Base-by-base conservation (phyloP, 2,329 filamentous ascomycete species). In the Claviceps cyperi region DNA sequence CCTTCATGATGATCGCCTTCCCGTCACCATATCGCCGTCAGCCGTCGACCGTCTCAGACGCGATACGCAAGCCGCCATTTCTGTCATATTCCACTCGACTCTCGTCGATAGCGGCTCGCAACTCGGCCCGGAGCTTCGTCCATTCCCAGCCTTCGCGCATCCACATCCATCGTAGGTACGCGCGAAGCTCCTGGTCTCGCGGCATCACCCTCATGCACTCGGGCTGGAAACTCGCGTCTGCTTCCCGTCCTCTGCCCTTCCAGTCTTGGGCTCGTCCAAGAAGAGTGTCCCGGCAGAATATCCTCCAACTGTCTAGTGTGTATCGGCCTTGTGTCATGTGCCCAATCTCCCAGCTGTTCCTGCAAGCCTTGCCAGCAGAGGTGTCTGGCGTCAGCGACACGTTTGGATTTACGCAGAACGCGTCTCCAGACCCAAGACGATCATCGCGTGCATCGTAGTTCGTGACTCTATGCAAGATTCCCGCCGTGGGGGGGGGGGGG, bases 121-220 rank as follows among this genome's bases (percentile, higher is more conserved):
- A 62, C 44, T 76, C 73, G 24, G 69, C 69, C 2, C 69, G 60
- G 8, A 84, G 69, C 24, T 75, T 65, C 24, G 69, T 68, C 53
- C 88, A 95, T 40, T 81, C 72, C 76, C 81, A 91, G 0, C 88
- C 87, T 59, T 94, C 86, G 44, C 82, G 80, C 68, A 92, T 77
- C 89, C 90, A 95, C 79, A 89, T 86, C 89, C 90, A 96, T 39
- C 83, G 76, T 59, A 96, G 66, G 66, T 81, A 95, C 0, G 87
- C 88, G 43, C 86, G 75, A n/a, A 96, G 69, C 64, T 96, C 90
- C 66, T 95, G 96, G 64, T 96, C 90, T 43, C 74, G 69, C 0
- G 90, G 88, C 46, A 84, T 62, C 1, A 95, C 88, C 3, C 86
- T 77, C 75, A 89, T 92, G 90, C 90, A 96, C 65, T 96, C 90